These are phyloP conservation scores for Sungouiozyma intestinalis DNA, from an alignment of 805 yeast species.

Conservation along the genomic window DNA sequence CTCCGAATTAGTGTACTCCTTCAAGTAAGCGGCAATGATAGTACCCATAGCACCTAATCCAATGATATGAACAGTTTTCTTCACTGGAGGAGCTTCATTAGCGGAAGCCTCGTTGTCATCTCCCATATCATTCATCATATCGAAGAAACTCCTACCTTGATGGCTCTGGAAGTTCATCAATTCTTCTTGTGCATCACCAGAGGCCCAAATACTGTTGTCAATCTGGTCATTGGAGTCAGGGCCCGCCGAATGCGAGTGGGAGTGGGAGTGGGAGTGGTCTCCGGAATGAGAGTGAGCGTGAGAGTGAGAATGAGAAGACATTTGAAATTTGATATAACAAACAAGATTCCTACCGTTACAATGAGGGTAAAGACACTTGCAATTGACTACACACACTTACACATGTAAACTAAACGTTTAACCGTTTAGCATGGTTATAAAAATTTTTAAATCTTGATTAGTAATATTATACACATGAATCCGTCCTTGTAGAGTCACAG, in stretches of 20 bases:
- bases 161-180: not conserved
- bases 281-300: not conserved
- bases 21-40: constrained; percentile 21
- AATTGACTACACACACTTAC: too few species aligned
- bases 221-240: not conserved
- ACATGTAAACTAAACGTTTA: too few species aligned
- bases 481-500: too few species aligned
- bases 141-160: not conserved
- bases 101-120: not conserved
- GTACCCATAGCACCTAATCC: constrained; percentile 31
- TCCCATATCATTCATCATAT: not conserved
- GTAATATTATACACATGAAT: not conserved
- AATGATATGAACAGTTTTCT: constrained; percentile 17
- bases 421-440: not conserved
- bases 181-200: not conserved
- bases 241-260: not conserved
- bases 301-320: not conserved
- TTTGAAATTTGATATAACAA: too few species aligned
- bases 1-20: constrained; percentile 13
- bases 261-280: not conserved
- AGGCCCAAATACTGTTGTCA: not conserved
- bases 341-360: too few species aligned
- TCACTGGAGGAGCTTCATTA: not conserved
- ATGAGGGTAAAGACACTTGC: too few species aligned
- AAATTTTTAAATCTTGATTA: not conserved